Evolutionary conservation across 139 green algal species (phyloP).

Genomic region (Spirogloea muscicola): DNA sequence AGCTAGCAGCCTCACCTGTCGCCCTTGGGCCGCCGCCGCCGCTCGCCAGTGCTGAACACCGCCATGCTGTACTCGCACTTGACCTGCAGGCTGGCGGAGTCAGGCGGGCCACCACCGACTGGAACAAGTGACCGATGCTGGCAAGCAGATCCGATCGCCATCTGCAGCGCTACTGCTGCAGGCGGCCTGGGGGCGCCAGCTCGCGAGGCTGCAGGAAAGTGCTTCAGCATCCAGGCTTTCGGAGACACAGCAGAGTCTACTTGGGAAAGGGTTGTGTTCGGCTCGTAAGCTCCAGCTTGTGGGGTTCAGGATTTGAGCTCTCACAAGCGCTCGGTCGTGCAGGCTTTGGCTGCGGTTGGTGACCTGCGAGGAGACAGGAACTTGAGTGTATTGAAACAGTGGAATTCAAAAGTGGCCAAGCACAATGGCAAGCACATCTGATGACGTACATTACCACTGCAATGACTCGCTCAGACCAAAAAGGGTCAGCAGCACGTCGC

Average conservation of each 20-base stretch:
- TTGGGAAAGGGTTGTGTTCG: too few species aligned
- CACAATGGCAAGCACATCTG: too few species aligned
- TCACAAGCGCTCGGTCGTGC: conserved; percentile 66
- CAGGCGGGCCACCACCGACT: too few species aligned
- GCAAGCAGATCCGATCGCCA: too few species aligned
- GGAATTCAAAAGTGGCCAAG: too few species aligned
- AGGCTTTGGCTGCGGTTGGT: conserved; percentile 50
- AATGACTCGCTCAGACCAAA: too few species aligned
- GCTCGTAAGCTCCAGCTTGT: not conserved
- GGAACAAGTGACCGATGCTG: too few species aligned
- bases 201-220: not conserved
- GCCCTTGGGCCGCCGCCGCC: conserved; percentile 63
- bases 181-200: not conserved
- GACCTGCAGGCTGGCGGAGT: conserved; percentile 16
- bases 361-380: too few species aligned
- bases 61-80: conserved; percentile 87
- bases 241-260: not conserved
- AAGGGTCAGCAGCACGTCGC: too few species aligned
- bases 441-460: too few species aligned
- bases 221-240: not conserved
- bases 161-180: not conserved
- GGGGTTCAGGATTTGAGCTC: conserved; percentile 4
- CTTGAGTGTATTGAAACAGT: too few species aligned
- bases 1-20: conserved; percentile 50
- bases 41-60: conserved; percentile 83